Evolutionary conservation across 2,329 filamentous ascomycete genomes (phyloP).

Genomic region (Arachnomyces sp.): DNA sequence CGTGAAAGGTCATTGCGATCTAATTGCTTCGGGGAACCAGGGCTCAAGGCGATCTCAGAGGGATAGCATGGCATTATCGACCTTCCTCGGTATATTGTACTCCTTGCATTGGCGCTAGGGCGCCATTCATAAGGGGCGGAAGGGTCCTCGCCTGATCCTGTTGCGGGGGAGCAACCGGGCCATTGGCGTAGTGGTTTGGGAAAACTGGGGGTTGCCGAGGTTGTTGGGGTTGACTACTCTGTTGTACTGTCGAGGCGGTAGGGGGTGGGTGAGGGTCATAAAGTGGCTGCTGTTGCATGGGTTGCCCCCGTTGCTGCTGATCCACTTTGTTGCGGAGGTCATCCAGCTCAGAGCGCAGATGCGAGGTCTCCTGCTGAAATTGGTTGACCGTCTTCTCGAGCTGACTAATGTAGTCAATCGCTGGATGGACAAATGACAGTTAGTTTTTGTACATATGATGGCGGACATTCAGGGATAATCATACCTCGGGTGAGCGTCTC

Average conservation of each 20-base stretch:
- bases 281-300: constrained; percentile 23
- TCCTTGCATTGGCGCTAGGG: constrained; percentile 40
- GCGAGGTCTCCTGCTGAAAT: constrained; percentile 30
- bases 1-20: neutral
- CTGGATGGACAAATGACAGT: constrained; percentile 28
- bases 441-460: constrained; percentile 5
- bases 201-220: constrained; percentile 14
- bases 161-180: constrained; percentile 15
- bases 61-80: constrained; percentile 27
- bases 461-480: neutral
- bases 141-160: constrained; percentile 39
- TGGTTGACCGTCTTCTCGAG: constrained; percentile 35
- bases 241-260: constrained; percentile 18
- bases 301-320: constrained; percentile 14
- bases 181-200: constrained; percentile 19
- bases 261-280: constrained; percentile 33
- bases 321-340: constrained; percentile 11
- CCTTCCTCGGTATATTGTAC: constrained; percentile 43
- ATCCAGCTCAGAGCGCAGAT: constrained; percentile 29
- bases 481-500: constrained; percentile 41
- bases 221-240: constrained; percentile 20
- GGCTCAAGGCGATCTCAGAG: neutral
- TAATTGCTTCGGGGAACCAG: too few relatives aligned
- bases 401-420: constrained; percentile 41
- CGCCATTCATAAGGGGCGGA: constrained; percentile 39